A percentile compares a stretch with the other conserved stretches of the same genome.
These are phyloP conservation scores for Pichia deserticola DNA, from an alignment of 805 yeast species.

Conservation along the genomic window DNA sequence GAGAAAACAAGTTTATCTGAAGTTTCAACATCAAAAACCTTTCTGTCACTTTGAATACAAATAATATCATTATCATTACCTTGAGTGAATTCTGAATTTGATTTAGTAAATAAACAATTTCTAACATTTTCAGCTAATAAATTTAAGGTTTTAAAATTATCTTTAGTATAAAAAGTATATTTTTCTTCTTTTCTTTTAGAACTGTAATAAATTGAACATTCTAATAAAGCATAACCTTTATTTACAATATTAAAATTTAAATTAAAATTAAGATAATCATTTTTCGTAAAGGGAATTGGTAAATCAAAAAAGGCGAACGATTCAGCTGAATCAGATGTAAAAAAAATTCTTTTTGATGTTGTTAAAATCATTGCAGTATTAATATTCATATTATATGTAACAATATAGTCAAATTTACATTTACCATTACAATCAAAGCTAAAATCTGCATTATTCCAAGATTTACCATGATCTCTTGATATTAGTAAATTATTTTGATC, in stretches of 20 bases:
- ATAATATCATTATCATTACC: conserved; percentile 23
- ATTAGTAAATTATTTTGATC: too few relatives aligned
- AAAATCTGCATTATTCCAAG: too few relatives aligned
- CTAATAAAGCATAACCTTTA: conserved; percentile 27
- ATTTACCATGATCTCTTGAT: too few relatives aligned
- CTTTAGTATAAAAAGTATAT: conserved; percentile 30
- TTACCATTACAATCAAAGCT: too few relatives aligned
- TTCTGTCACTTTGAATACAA: conserved; percentile 31
- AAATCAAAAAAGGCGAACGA: conserved; percentile 35
- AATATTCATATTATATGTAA: too few relatives aligned
- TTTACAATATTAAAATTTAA: conserved; percentile 29
- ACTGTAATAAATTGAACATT: conserved; percentile 15
- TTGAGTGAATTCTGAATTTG: conserved; percentile 15
- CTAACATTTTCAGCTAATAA: conserved; percentile 9
- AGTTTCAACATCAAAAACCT: conserved; percentile 33
- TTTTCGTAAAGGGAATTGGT: conserved; percentile 1
- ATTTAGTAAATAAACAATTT: conserved; percentile 20
- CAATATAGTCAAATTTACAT: too few relatives aligned
- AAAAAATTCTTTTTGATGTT: conserved; percentile 25
- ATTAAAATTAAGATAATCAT: not conserved
- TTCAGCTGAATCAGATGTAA: conserved; percentile 43
- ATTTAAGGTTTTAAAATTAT: conserved; percentile 33
- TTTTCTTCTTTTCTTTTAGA: conserved; percentile 16
- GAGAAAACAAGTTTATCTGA: conserved; percentile 30
- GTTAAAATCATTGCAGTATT: not conserved